Percentiles rank a stretch among this genome's conserved stretches.
These are phyloP conservation scores for Pythium utonaiense DNA, from an alignment of 352 stramenopile genomes.

Conservation along the genomic window DNA sequence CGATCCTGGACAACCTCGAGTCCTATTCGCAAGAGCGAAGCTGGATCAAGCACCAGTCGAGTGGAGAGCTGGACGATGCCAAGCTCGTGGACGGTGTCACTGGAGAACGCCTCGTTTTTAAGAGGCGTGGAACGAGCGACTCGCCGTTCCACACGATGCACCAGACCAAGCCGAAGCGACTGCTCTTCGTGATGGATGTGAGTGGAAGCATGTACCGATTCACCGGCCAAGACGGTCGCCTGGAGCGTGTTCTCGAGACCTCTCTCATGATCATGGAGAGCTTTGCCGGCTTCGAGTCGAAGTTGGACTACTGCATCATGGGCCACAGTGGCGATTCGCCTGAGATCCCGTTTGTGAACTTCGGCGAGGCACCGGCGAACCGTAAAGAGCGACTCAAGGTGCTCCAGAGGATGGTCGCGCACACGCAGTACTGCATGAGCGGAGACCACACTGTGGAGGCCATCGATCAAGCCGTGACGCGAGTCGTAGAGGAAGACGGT, in stretches of 20 bases:
- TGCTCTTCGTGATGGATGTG: slow-evolving; percentile 93
- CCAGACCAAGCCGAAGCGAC: slow-evolving; percentile 63
- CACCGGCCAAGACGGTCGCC: slow-evolving; percentile 90
- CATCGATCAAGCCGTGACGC: slow-evolving; percentile 76
- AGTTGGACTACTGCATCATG: slow-evolving; percentile 91
- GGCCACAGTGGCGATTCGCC: slow-evolving; percentile 90
- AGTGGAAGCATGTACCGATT: slow-evolving; percentile 93
- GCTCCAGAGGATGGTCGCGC: slow-evolving; percentile 91
- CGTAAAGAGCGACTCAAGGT: slow-evolving; percentile 90
- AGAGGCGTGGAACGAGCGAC: slow-evolving; percentile 76
- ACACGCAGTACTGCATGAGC: slow-evolving; percentile 92
- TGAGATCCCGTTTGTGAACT: slow-evolving; percentile 90
- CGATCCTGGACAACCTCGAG: slow-evolving; percentile 82
- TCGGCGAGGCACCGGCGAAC: slow-evolving; percentile 72
- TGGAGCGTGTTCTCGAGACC: slow-evolving; percentile 92
- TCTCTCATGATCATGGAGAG: slow-evolving; percentile 96
- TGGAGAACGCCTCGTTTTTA: slow-evolving; percentile 92
- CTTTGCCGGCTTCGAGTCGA: slow-evolving; percentile 85
- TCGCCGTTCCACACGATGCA: slow-evolving; percentile 30
- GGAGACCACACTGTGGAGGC: slow-evolving; percentile 94
- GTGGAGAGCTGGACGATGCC: slow-evolving; percentile 94
- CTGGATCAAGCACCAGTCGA: slow-evolving; percentile 92
- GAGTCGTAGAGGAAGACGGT: slow-evolving; percentile 53
- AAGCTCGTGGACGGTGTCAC: slow-evolving; percentile 93
- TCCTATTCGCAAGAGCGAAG: slow-evolving; percentile 80